These are phyloP conservation scores for Endocladia muricata DNA, from an alignment of 31 red algal species.

Conservation along the genomic window DNA sequence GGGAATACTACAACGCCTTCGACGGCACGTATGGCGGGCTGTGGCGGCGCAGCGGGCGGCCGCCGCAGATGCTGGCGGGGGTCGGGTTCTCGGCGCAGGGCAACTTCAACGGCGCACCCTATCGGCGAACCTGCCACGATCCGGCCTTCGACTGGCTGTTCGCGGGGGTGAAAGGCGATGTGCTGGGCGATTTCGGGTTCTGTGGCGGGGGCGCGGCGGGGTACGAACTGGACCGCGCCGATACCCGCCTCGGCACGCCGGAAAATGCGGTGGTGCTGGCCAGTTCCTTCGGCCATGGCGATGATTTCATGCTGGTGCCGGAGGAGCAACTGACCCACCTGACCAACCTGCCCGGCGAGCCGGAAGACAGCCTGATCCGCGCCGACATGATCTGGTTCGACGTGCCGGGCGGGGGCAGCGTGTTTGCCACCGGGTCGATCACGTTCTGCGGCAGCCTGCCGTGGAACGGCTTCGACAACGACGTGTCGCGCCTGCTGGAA, in stretches of 20 bases:
- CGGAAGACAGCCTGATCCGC: background rate
- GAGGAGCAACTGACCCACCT: background rate
- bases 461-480: background rate
- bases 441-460: slow-evolving; percentile 2
- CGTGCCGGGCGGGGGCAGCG: background rate
- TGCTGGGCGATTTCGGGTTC: background rate
- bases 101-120: background rate
- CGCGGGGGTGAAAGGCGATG: background rate
- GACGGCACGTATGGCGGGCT: background rate
- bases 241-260: background rate
- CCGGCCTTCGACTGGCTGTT: background rate
- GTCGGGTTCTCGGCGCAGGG: background rate
- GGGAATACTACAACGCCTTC: background rate
- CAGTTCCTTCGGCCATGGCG: background rate
- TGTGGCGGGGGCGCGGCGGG: background rate
- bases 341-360: background rate
- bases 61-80: background rate
- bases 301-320: background rate
- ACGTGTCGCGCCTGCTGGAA: background rate
- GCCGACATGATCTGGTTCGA: background rate
- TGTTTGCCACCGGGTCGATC: background rate
- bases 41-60: background rate
- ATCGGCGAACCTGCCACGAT: too few relatives aligned
- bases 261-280: background rate
- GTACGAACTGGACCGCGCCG: background rate